Percentiles rank a stretch among this genome's conserved stretches.
Evolutionary conservation across 352 stramenopile species (phyloP).

Genomic region (Pythium chondricola): DNA sequence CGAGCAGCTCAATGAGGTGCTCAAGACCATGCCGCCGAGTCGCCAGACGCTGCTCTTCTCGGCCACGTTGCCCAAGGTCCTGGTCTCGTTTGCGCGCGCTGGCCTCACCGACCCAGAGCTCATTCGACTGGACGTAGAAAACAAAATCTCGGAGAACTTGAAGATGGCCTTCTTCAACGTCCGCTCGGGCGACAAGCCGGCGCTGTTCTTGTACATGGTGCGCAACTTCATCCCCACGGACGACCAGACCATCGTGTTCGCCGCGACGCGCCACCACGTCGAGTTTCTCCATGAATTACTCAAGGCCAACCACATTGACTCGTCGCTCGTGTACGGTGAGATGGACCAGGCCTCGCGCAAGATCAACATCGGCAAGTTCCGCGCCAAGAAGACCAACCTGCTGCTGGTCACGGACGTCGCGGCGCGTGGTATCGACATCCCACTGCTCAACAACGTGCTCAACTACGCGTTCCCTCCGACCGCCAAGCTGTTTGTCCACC

Average conservation of each 20-base stretch:
- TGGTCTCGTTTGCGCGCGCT: constrained; percentile 98
- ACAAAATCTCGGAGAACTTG: constrained; percentile 97
- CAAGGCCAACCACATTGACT: constrained; percentile 73
- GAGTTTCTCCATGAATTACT: constrained; percentile 97
- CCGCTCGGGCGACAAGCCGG: constrained; percentile 92
- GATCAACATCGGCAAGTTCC: constrained; percentile 89
- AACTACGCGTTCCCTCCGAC: constrained; percentile 94
- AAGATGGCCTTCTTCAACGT: constrained; percentile 97
- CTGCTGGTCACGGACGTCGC: constrained; percentile 95
- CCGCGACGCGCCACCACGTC: constrained; percentile 96
- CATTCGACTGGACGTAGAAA: constrained; percentile 97
- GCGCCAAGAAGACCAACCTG: constrained; percentile 84
- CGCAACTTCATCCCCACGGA: constrained; percentile 89
- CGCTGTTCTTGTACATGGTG: constrained; percentile 95
- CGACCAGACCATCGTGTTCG: constrained; percentile 97
- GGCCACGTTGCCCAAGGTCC: constrained; percentile 95
- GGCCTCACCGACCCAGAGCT: constrained; percentile 96
- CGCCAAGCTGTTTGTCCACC: constrained; percentile 95
- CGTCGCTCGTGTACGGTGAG: constrained; percentile 89
- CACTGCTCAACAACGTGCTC: constrained; percentile 95
- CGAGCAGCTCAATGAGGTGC: constrained; percentile 94
- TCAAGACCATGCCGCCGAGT: constrained; percentile 84
- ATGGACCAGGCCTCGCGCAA: constrained; percentile 92
- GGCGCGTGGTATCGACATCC: constrained; percentile 93
- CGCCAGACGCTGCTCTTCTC: constrained; percentile 92